Base-by-base conservation (phyloP, 305 asterid species). In the Stenogyne calaminthoides region DNA sequence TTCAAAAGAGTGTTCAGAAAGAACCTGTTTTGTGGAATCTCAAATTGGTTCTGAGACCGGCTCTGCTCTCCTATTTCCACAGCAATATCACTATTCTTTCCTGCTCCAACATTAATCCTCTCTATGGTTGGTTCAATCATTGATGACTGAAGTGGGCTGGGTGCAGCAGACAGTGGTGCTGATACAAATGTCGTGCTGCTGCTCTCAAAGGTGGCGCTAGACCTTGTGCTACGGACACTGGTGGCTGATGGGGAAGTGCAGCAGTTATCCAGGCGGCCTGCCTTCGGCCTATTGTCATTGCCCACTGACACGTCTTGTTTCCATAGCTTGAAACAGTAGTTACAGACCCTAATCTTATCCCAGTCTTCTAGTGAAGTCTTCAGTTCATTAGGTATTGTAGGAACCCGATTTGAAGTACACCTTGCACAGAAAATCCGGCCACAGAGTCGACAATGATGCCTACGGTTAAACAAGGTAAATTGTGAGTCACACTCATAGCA, bases 381-480 rank as follows among this genome's bases (percentile, higher is more conserved):
- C 34, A 72, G 72, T 64, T 84, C 85, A 39, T 64, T 58, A 75
- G 83, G 74, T 61, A 73, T 71, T n/a, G 86, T 73, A 40, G 97
- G 96, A 71, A 95, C 56, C 90, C 93, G 82, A 78, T 90, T 89
- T 40, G 96, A 86, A 19, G 99, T 95, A 76, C 98, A 95, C 85
- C 84, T 95, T 47, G 81, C 83, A 77, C 99, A 95, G 82, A 95
- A 95, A 66, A 95, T 85, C 37, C 96, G 78, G 22, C 99, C 99
- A 65, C 99, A 95, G 61, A 83, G 88, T 32, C 99, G 90, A 88
- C 99, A 95, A 64, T 95, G 99, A 80, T 95, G 99, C 83, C 97
- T 92, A 52, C 98, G 86, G 82, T 95, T 92, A 67, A 92, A 84
- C 84, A 90, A 82, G 7, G 93, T 88, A 84, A 95, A 95, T 59